These are phyloP conservation scores for Flueggea neowawraea DNA, from an alignment of 441 rosid genomes.

Conservation along the genomic window DNA sequence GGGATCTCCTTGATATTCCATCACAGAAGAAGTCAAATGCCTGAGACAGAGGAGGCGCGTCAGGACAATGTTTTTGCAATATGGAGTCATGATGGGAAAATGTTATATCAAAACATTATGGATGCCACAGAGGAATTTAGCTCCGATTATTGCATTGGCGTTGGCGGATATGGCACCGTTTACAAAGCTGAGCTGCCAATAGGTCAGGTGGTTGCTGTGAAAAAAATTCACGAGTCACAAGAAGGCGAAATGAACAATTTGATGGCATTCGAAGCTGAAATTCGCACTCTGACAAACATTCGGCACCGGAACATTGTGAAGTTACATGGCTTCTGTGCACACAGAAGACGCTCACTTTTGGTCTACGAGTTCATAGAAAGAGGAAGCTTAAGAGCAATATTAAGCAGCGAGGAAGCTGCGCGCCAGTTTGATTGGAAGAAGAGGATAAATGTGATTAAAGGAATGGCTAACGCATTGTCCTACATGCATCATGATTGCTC, in stretches of 20 bases:
- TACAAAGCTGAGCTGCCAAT: conserved; percentile 7
- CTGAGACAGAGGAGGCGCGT: neutral
- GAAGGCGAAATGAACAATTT: neutral
- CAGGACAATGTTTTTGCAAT: neutral
- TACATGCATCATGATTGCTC: conserved; percentile 18
- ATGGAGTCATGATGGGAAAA: conserved; percentile 2
- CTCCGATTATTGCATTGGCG: conserved; percentile 7
- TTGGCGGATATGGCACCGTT: conserved; percentile 14
- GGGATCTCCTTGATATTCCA: neutral
- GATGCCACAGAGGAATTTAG: conserved; percentile 11
- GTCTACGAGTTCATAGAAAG: conserved; percentile 15
- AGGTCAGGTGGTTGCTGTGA: conserved; percentile 12
- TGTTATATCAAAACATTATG: conserved; percentile 5
- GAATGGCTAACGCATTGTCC: conserved; percentile 15
- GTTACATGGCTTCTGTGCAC: conserved; percentile 10
- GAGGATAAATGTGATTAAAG: conserved; percentile 12
- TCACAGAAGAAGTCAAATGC: neutral
- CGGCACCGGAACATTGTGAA: conserved; percentile 18
- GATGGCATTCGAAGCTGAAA: neutral
- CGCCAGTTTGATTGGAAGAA: conserved; percentile 5
- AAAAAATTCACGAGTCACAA: conserved; percentile 2
- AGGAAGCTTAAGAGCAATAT: conserved; percentile 9
- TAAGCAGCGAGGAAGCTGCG: conserved; percentile 10
- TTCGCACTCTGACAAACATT: neutral
- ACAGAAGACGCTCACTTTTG: conserved; percentile 4